phyloP scores from a whole-genome alignment of 192 early-diverging fungal species.

The Kappamyces sp. region DNA sequence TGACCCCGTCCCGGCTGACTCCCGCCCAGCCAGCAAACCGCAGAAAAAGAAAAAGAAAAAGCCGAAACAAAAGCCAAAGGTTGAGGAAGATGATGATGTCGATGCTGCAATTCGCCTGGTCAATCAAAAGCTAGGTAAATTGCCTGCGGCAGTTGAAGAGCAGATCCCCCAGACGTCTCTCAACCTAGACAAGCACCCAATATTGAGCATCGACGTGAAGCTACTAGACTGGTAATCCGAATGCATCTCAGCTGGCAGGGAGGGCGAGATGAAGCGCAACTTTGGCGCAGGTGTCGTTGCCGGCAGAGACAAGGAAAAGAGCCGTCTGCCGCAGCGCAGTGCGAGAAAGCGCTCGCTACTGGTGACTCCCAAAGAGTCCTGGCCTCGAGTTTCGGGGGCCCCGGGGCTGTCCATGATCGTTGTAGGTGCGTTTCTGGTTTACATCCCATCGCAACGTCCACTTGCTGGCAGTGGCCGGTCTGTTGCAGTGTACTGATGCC shows the following conservation, averaged over 20 bases:
- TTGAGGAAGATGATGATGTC: constrained; percentile 59
- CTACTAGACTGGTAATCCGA: constrained; percentile 36
- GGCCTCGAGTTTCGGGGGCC: constrained; percentile 30
- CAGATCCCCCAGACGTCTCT: constrained; percentile 25
- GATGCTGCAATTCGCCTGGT: constrained; percentile 59
- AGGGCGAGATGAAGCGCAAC: constrained; percentile 81
- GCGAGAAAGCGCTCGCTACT: constrained; percentile 52
- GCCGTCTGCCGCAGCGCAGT: constrained; percentile 19
- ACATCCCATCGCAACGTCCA: background rate
- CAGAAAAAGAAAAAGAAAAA: constrained; percentile 10
- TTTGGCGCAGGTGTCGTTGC: constrained; percentile 81
- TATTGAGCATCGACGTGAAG: constrained; percentile 4
- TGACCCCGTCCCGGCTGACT: no score
- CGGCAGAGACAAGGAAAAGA: constrained; percentile 18
- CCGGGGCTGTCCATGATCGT: constrained; percentile 42
- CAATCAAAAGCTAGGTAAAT: constrained; percentile 44
- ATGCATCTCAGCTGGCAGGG: constrained; percentile 66
- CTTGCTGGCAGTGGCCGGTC: background rate
- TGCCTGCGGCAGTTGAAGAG: background rate
- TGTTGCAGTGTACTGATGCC: background rate
- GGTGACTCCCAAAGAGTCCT: constrained; percentile 64
- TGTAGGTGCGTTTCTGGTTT: constrained; percentile 1
- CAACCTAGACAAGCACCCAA: constrained; percentile 9
- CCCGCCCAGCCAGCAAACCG: no score
- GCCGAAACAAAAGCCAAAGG: constrained; percentile 29